Evolutionary conservation across 345 rosid species (phyloP).

Genomic region (Alliaria petiolata): DNA sequence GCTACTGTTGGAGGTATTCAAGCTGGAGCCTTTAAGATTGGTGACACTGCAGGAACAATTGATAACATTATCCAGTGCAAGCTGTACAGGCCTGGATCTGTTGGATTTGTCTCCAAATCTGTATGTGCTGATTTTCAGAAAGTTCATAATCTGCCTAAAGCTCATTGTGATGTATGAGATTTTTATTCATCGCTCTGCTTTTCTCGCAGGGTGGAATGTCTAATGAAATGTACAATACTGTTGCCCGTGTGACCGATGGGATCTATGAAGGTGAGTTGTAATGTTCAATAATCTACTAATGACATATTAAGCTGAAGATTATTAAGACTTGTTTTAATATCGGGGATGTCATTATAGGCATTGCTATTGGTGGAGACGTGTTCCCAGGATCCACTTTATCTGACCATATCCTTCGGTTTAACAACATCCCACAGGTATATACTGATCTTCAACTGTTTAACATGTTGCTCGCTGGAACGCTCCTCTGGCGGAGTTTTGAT

Average conservation of each 20-base stretch:
- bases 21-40: slow-evolving; percentile 95
- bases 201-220: slow-evolving; percentile 91
- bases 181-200: background rate
- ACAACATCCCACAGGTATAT: slow-evolving; percentile 86
- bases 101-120: slow-evolving; percentile 98
- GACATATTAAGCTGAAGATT: background rate
- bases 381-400: slow-evolving; percentile 98
- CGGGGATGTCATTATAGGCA: slow-evolving; percentile 49
- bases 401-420: slow-evolving; percentile 87
- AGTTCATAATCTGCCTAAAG: background rate
- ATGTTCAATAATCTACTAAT: background rate
- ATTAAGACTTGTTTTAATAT: slow-evolving; percentile 5
- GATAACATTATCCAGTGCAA: slow-evolving; percentile 91
- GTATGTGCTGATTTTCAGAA: slow-evolving; percentile 42
- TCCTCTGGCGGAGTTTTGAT: background rate
- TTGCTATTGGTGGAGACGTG: slow-evolving; percentile 99
- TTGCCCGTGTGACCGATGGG: slow-evolving; percentile 96
- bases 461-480: background rate
- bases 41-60: slow-evolving; percentile 99
- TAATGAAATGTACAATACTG: slow-evolving; percentile 86
- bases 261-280: slow-evolving; percentile 74
- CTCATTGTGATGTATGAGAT: background rate
- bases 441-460: background rate
- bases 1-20: slow-evolving; percentile 97
- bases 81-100: slow-evolving; percentile 96